Conservation (phyloP, 306 rosid species). For the Inga leiocalycina region DNA sequence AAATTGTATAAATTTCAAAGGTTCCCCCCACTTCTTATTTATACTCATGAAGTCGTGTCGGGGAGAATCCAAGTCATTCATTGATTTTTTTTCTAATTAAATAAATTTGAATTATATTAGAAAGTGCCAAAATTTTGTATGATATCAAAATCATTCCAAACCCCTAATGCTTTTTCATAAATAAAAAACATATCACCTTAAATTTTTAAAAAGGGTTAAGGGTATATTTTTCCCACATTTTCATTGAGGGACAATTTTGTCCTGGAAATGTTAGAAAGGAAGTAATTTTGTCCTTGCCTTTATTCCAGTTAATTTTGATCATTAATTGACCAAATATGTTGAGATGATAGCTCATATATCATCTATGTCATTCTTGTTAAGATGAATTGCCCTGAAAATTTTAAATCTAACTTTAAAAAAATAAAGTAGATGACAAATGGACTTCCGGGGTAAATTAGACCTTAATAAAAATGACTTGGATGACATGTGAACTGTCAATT, state of each 20-base stretch:
- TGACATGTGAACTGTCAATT: rapidly evolving
- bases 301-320: rapidly evolving
- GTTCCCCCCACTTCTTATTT: no score
- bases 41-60: not conserved
- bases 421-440: no score
- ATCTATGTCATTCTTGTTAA: no score
- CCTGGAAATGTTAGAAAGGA: rapidly evolving
- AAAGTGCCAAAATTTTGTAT: not conserved
- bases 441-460: rapidly evolving
- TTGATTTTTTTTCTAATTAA: no score
- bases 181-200: not conserved
- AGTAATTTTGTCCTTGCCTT: no score
- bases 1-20: no score
- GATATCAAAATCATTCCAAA: not conserved
- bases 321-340: no score
- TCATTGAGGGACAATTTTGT: no score
- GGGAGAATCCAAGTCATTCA: not conserved
- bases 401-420: no score
- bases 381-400: no score
- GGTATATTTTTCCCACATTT: no score
- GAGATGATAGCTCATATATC: rapidly evolving
- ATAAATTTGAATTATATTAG: not conserved
- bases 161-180: not conserved
- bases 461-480: no score
- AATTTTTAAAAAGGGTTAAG: not conserved